These are phyloP conservation scores for Canna indica DNA, from an alignment of 176 grass and related monocot genomes.

Conservation along the genomic window DNA sequence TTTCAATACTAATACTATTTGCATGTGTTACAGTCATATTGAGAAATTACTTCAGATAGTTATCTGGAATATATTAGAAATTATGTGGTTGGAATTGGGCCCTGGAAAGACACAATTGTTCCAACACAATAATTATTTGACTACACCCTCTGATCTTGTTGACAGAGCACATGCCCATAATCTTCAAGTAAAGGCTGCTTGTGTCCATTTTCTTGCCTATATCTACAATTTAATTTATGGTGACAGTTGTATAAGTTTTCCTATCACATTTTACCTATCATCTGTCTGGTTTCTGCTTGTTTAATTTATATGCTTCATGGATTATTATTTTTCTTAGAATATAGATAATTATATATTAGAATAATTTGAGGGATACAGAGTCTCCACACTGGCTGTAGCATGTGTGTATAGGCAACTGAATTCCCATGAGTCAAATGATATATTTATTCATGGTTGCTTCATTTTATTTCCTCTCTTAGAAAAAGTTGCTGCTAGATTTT, in stretches of 20 bases:
- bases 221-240: conserved; percentile 10
- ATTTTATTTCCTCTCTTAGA: too few relatives aligned
- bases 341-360: neutral
- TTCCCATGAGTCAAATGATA: too few relatives aligned
- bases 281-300: neutral
- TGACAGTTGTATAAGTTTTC: conserved; percentile 1
- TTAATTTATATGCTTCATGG: neutral
- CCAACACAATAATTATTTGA: conserved; percentile 38
- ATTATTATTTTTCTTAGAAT: neutral
- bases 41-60: conserved; percentile 49
- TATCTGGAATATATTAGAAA: conserved; percentile 58
- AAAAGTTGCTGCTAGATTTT: too few relatives aligned
- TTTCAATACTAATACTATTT: neutral
- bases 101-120: conserved; percentile 83
- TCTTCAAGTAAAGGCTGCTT: conserved; percentile 45
- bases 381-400: too few relatives aligned
- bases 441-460: too few relatives aligned
- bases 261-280: neutral
- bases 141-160: conserved; percentile 46
- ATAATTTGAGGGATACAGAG: neutral
- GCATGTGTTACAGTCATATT: conserved; percentile 48
- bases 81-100: conserved; percentile 66
- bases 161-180: conserved; percentile 58
- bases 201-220: neutral
- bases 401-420: too few relatives aligned